A percentile compares a stretch with the other conserved stretches of the same genome.
Conservation (phyloP, 805 yeast species). For the Teunomyces barrocoloradensis region DNA sequence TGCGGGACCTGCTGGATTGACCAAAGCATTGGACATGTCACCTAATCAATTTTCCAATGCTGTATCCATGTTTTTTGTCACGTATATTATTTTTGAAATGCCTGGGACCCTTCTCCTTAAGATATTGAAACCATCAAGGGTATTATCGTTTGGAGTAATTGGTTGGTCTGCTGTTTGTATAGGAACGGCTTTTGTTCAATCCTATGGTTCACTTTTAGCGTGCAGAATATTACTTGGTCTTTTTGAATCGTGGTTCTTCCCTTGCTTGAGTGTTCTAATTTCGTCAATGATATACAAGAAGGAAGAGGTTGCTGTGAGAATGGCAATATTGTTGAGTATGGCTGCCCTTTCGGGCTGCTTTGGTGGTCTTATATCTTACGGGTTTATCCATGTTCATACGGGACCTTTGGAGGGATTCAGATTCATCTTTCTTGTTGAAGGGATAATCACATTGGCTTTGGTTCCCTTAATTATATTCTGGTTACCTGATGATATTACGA, state of each 20-base stretch:
- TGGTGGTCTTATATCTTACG: conserved; percentile 54
- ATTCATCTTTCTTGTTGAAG: conserved; percentile 52
- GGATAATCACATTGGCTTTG: conserved; percentile 35
- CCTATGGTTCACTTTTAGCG: conserved; percentile 43
- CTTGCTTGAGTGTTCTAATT: conserved; percentile 46
- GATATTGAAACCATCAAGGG: conserved; percentile 31
- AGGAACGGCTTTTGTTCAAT: conserved; percentile 41
- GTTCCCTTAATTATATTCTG: conserved; percentile 33
- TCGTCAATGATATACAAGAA: conserved; percentile 25
- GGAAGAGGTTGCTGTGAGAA: conserved; percentile 17
- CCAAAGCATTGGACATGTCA: conserved; percentile 35
- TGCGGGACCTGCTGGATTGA: conserved; percentile 54
- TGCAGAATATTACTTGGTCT: conserved; percentile 51
- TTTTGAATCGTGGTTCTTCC: conserved; percentile 52
- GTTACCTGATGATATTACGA: conserved; percentile 39
- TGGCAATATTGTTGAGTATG: conserved; percentile 43
- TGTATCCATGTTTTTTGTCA: conserved; percentile 46
- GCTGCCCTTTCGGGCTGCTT: conserved; percentile 56
- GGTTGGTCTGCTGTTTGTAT: conserved; percentile 42
- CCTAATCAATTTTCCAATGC: conserved; percentile 42
- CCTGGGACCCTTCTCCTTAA: conserved; percentile 34
- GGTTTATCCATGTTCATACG: conserved; percentile 30
- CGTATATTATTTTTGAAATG: conserved; percentile 43
- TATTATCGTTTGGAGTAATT: conserved; percentile 28
- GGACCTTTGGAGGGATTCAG: conserved; percentile 45